Evolutionary conservation across 1,284 basidiomycete species (phyloP).

Genomic region (Heterobasidion parviporum): DNA sequence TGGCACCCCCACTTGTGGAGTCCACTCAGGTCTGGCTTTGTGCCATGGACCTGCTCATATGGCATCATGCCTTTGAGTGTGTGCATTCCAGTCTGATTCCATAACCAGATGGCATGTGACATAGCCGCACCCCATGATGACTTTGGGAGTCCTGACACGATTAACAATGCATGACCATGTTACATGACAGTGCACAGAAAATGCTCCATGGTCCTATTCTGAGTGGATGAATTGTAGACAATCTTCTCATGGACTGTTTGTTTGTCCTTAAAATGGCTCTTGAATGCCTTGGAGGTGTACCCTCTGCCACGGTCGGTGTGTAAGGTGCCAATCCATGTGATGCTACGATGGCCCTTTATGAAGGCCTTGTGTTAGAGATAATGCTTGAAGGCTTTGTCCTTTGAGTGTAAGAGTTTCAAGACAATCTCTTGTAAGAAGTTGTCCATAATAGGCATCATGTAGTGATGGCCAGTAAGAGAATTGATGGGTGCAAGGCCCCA

Average conservation of each 20-base stretch:
- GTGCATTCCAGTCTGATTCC: no score
- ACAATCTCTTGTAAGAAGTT: not conserved
- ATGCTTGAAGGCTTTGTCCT: not conserved
- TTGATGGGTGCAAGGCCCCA: not conserved
- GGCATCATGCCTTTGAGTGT: no score
- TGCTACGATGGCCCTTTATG: not conserved
- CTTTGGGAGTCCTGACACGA: slow-evolving; percentile 16
- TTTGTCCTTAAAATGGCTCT: slow-evolving; percentile 16
- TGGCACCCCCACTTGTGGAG: slow-evolving; percentile 8
- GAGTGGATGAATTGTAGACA: slow-evolving; percentile 25
- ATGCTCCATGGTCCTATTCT: slow-evolving; percentile 26
- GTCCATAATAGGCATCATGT: not conserved
- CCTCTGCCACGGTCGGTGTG: slow-evolving; percentile 1
- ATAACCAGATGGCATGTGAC: slow-evolving; percentile 18
- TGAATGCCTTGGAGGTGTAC: slow-evolving; percentile 13
- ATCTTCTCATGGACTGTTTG: slow-evolving; percentile 23
- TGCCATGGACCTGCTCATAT: not conserved
- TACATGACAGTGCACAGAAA: slow-evolving; percentile 17
- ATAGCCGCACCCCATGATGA: not conserved
- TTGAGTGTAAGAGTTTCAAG: not conserved
- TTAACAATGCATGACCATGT: not conserved
- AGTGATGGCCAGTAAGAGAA: not conserved
- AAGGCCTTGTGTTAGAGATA: not conserved
- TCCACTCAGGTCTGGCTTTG: not conserved
- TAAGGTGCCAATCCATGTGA: not conserved